Evolutionary conservation across 2,329 filamentous ascomycete species (phyloP).

Genomic region (Salinomyces thailandicus): DNA sequence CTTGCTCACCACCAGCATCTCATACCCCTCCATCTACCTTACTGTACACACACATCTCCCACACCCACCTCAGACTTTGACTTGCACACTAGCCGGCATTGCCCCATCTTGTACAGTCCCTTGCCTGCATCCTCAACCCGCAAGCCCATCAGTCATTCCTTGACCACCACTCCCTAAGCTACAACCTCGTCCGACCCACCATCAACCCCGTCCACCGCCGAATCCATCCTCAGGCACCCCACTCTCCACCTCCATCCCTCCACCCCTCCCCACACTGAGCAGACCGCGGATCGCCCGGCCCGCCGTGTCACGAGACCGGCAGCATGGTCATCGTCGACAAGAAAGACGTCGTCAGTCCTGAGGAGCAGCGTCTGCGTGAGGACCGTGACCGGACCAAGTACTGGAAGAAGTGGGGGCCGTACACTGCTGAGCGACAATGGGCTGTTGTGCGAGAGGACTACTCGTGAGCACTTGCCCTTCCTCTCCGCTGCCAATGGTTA

Average conservation of each 20-base stretch:
- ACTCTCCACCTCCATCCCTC: background rate
- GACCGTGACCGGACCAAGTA: conserved; percentile 77
- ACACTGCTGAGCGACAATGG: conserved; percentile 91
- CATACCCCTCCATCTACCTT: too few species aligned
- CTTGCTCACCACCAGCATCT: too few species aligned
- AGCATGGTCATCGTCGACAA: conserved; percentile 82
- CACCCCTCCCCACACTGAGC: background rate
- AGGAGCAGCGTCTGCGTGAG: conserved; percentile 81
- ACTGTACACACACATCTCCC: too few species aligned
- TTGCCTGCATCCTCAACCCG: background rate
- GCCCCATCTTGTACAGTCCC: background rate
- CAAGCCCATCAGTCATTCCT: background rate
- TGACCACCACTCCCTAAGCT: background rate
- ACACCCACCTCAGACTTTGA: too few species aligned
- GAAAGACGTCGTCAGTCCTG: conserved; percentile 76
- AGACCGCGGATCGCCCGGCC: background rate
- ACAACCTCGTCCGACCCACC: background rate
- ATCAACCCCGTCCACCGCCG: background rate
- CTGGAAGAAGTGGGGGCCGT: conserved; percentile 98
- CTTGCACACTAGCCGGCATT: too few species aligned
- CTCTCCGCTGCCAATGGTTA: background rate
- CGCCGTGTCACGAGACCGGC: conserved; percentile 4
- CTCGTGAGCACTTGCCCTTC: conserved; percentile 48
- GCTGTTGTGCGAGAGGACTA: conserved; percentile 72
- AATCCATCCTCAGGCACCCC: background rate